phyloP scores from a whole-genome alignment of 257 asterid species.

The Solanum microdontum region DNA sequence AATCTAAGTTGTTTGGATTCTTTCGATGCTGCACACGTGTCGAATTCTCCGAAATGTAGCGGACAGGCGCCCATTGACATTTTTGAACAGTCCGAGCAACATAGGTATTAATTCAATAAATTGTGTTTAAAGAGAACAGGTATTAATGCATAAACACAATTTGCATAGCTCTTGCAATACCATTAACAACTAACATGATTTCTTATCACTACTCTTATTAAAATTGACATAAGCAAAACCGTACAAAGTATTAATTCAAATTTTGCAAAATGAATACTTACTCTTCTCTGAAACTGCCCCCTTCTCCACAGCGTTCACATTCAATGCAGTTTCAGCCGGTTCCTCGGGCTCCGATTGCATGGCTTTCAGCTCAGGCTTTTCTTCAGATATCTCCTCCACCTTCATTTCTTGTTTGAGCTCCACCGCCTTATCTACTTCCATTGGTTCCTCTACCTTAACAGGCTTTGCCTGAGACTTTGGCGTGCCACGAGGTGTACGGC shows the following conservation, averaged over 20 bases:
- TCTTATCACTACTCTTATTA: not conserved
- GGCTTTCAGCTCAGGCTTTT: conserved; percentile 6
- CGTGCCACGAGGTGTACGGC: conserved; percentile 33
- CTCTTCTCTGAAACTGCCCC: conserved; percentile 11
- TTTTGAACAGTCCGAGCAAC: not conserved
- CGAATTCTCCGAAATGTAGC: not conserved
- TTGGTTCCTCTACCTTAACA: conserved; percentile 23
- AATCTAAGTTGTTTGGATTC: not conserved
- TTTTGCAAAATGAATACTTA: conserved; percentile 1
- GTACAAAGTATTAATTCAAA: not conserved
- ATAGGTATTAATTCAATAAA: not conserved
- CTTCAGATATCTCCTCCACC: conserved; percentile 1
- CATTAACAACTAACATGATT: not conserved
- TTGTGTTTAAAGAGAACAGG: not conserved
- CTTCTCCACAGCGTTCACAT: not conserved
- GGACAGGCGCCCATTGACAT: not conserved
- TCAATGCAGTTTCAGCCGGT: not conserved
- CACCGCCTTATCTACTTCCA: conserved; percentile 2
- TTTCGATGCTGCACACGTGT: not conserved
- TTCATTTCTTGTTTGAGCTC: not conserved
- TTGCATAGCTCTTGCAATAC: not conserved
- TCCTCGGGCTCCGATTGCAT: not conserved
- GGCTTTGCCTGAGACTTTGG: conserved; percentile 17
- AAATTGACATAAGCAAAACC: not conserved
- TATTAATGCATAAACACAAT: not conserved